Evolutionary conservation across 2,329 filamentous ascomycete species (phyloP).

Genomic region (Fusarium pseudocircinatum): DNA sequence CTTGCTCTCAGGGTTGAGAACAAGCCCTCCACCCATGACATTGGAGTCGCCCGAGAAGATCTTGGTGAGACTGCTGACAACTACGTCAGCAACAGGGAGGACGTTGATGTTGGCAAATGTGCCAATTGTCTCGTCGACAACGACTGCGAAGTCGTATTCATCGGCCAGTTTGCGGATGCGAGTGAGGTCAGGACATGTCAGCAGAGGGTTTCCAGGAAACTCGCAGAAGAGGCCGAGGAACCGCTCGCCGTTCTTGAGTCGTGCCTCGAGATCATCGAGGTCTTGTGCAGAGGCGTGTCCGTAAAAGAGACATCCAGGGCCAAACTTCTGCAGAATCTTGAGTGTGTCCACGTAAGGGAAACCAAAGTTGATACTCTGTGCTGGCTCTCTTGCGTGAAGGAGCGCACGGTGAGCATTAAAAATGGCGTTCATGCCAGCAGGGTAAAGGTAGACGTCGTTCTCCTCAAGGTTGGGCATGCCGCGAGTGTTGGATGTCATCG

Average conservation of each 20-base stretch:
- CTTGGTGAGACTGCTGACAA: constrained; percentile 95
- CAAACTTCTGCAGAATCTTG: constrained; percentile 95
- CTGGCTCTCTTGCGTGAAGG: constrained; percentile 68
- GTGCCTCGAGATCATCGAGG: constrained; percentile 81
- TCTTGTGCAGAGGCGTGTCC: constrained; percentile 81
- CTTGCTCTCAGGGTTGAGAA: constrained; percentile 71
- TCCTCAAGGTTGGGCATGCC: constrained; percentile 76
- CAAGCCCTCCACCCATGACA: constrained; percentile 89
- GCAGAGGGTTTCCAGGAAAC: constrained; percentile 90
- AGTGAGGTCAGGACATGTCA: constrained; percentile 83
- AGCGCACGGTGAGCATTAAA: constrained; percentile 86
- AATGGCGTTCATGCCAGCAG: constrained; percentile 94
- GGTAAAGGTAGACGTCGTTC: constrained; percentile 88
- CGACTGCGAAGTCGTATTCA: constrained; percentile 85
- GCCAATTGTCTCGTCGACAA: constrained; percentile 95
- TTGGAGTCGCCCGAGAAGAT: constrained; percentile 98
- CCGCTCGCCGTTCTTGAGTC: constrained; percentile 75
- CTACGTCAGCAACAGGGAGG: constrained; percentile 86
- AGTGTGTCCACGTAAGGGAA: constrained; percentile 98
- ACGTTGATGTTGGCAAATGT: constrained; percentile 98
- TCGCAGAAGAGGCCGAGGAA: constrained; percentile 91
- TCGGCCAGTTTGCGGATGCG: constrained; percentile 85
- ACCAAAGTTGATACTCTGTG: constrained; percentile 90
- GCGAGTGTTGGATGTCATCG: constrained; percentile 56
- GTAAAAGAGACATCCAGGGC: constrained; percentile 88